Percentiles rank a stretch among this genome's conserved stretches.
These are phyloP conservation scores for Penicillium sp. DNA, from an alignment of 2,329 filamentous ascomycete genomes.

Conservation along the genomic window DNA sequence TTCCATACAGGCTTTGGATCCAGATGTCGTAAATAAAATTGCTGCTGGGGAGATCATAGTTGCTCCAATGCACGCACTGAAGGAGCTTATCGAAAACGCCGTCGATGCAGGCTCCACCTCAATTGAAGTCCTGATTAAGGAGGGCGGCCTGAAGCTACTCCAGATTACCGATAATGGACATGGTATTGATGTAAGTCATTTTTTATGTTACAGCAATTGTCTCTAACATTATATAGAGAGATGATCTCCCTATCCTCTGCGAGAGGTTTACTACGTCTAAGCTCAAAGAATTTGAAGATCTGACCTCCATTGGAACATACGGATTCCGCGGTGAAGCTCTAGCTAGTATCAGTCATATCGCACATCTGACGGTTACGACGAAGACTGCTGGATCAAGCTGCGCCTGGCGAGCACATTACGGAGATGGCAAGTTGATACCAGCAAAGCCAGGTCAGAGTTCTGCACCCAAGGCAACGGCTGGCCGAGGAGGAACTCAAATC, in stretches of 20 bases:
- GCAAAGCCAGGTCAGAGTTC: slow-evolving; percentile 82
- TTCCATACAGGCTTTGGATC: slow-evolving; percentile 70
- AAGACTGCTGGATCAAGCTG: slow-evolving; percentile 83
- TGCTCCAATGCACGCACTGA: slow-evolving; percentile 90
- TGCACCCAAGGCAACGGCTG: slow-evolving; percentile 84
- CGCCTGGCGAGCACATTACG: slow-evolving; percentile 87
- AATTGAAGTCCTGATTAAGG: slow-evolving; percentile 87
- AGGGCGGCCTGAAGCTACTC: slow-evolving; percentile 88
- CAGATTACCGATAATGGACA: slow-evolving; percentile 98
- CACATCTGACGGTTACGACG: slow-evolving; percentile 91
- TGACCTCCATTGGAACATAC: slow-evolving; percentile 86
- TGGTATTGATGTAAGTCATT: slow-evolving; percentile 74
- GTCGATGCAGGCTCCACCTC: slow-evolving; percentile 95
- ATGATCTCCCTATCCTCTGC: slow-evolving; percentile 87
- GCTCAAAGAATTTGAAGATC: slow-evolving; percentile 86
- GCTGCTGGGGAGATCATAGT: slow-evolving; percentile 98
- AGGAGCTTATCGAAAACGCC: slow-evolving; percentile 94
- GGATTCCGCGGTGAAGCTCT: slow-evolving; percentile 96
- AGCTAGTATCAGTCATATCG: slow-evolving; percentile 97
- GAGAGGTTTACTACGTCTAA: slow-evolving; percentile 98
- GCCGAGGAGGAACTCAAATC: slow-evolving; percentile 87
- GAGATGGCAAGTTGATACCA: slow-evolving; percentile 75
- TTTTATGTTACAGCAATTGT: neutral
- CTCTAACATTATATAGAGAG: slow-evolving; percentile 58
- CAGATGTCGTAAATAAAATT: slow-evolving; percentile 97